phyloP scores from a whole-genome alignment of 371 early-diverging fungal genomes.

The Mortierella sp. region DNA sequence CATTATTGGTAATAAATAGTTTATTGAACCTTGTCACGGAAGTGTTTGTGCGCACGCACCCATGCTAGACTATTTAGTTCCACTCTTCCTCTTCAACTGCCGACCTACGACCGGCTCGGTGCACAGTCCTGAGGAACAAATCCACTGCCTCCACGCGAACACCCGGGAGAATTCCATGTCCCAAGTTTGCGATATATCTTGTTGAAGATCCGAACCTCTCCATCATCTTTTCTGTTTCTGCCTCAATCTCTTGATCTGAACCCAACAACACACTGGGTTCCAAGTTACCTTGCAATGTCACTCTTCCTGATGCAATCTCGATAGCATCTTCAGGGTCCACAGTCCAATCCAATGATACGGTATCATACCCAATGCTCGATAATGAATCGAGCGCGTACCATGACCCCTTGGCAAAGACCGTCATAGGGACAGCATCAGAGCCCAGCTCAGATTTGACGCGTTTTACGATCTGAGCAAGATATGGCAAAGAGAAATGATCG shows the following conservation, averaged over 20 bases:
- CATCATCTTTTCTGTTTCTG: slow-evolving; percentile 85
- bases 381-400: slow-evolving; percentile 86
- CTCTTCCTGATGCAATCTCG: slow-evolving; percentile 64
- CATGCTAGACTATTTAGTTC: not conserved
- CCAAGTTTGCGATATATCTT: slow-evolving; percentile 93
- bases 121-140: slow-evolving; percentile 77
- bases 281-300: slow-evolving; percentile 96
- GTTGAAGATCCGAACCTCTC: slow-evolving; percentile 79
- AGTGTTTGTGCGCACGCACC: no score
- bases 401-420: slow-evolving; percentile 93
- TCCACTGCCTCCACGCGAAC: slow-evolving; percentile 80
- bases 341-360: slow-evolving; percentile 94
- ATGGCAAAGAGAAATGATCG: slow-evolving; percentile 87
- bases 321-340: slow-evolving; percentile 79
- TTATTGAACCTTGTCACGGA: no score
- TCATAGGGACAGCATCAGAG: slow-evolving; percentile 81
- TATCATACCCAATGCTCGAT: slow-evolving; percentile 80
- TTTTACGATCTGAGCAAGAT: slow-evolving; percentile 84
- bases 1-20: no score
- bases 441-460: slow-evolving; percentile 74
- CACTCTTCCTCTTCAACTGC: slow-evolving; percentile 14
- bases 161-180: slow-evolving; percentile 92
- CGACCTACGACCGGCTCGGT: slow-evolving; percentile 39
- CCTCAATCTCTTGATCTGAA: slow-evolving; percentile 77
- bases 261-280: slow-evolving; percentile 91